Conservation (phyloP, 2,329 filamentous ascomycete species). For the Cordyceps cicadae region DNA sequence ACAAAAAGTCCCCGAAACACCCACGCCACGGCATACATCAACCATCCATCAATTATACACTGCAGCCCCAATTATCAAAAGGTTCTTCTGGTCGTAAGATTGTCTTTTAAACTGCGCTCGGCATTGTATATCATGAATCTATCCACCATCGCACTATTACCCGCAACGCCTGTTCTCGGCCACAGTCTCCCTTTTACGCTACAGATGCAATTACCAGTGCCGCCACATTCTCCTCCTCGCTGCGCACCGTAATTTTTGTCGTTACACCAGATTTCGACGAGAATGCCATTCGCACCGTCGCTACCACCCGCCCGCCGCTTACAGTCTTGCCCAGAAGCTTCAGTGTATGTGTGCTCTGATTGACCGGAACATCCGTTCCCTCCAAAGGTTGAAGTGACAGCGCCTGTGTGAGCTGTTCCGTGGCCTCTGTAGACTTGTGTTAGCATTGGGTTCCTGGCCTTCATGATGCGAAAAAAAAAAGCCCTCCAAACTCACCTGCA, state of each 20-base stretch:
- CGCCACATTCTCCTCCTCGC: conserved; percentile 88
- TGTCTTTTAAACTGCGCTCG: background rate
- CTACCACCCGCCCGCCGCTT: conserved; percentile 78
- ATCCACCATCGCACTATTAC: conserved; percentile 27
- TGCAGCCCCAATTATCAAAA: background rate
- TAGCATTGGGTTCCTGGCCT: conserved; percentile 12
- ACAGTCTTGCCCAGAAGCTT: conserved; percentile 96
- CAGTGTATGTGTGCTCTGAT: conserved; percentile 82
- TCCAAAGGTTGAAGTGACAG: conserved; percentile 90
- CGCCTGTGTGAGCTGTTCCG: conserved; percentile 77
- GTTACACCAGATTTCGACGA: conserved; percentile 89
- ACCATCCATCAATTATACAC: background rate
- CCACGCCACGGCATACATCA: background rate
- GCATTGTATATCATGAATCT: conserved; percentile 12
- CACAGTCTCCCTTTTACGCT: conserved; percentile 43
- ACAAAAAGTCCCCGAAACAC: background rate
- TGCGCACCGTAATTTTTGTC: conserved; percentile 86
- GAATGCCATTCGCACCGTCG: conserved; percentile 85
- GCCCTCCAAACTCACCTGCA: conserved; percentile 59
- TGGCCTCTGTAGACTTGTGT: conserved; percentile 58
- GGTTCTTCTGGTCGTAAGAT: background rate
- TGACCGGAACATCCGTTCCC: conserved; percentile 84
- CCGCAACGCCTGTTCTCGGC: conserved; percentile 26
- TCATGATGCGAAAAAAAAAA: too few species aligned
- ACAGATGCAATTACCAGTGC: conserved; percentile 76